Evolutionary conservation across 2,329 filamentous ascomycete species (phyloP).

Genomic region (Aspergillus sp.): DNA sequence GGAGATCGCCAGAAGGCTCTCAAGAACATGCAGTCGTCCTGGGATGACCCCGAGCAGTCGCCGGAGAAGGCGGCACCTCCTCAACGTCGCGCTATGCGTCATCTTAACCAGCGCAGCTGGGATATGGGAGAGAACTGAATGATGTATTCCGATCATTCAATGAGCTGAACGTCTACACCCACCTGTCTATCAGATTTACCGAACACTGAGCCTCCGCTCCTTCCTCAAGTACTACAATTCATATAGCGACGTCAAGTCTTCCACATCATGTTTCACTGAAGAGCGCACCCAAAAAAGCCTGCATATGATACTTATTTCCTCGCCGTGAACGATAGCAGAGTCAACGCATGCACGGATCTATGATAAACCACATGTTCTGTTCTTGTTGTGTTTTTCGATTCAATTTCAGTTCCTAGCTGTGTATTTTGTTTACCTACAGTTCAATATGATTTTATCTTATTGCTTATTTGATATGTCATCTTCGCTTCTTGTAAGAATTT

Average conservation of each 20-base stretch:
- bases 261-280: background rate
- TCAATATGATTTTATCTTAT: background rate
- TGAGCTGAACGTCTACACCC: background rate
- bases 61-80: conserved; percentile 34
- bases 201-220: background rate
- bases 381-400: background rate
- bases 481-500: background rate
- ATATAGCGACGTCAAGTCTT: background rate
- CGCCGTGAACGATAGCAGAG: conserved; percentile 13
- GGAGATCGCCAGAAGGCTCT: conserved; percentile 69
- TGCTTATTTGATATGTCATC: background rate
- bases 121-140: conserved; percentile 40
- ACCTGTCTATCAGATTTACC: background rate
- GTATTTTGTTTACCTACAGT: background rate
- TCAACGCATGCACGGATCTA: conserved; percentile 19
- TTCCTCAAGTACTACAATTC: background rate
- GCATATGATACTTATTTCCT: conserved; percentile 7
- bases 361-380: conserved; percentile 1
- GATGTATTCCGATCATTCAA: background rate
- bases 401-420: background rate
- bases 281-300: background rate
- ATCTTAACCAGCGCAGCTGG: conserved; percentile 45
- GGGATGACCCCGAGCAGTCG: conserved; percentile 47
- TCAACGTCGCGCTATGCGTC: conserved; percentile 27
- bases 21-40: conserved; percentile 70